Conservation (phyloP, 352 stramenopile species). For the Globisporangium iwayamae region DNA sequence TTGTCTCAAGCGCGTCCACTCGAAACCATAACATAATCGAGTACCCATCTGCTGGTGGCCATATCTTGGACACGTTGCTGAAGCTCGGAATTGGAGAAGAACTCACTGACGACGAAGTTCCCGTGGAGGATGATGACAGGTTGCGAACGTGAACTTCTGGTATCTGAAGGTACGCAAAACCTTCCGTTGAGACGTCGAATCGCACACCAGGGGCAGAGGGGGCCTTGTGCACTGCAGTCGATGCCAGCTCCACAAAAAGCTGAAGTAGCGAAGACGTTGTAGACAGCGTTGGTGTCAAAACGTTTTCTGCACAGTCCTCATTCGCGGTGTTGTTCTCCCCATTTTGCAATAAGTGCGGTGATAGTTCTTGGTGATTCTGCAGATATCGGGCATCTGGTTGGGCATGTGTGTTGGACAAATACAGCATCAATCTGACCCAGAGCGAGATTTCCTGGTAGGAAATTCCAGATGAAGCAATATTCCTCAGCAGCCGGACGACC, state of each 20-base stretch:
- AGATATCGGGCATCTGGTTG: background rate
- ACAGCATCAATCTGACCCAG: slow-evolving; percentile 16
- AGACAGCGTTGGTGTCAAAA: background rate
- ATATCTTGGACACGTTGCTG: slow-evolving; percentile 42
- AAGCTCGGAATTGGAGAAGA: slow-evolving; percentile 29
- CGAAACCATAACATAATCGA: slow-evolving; percentile 65
- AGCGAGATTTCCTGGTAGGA: slow-evolving; percentile 14
- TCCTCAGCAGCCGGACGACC: slow-evolving; percentile 3
- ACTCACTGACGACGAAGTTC: slow-evolving; percentile 13
- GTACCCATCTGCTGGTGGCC: slow-evolving; percentile 64
- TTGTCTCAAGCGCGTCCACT: slow-evolving; percentile 48
- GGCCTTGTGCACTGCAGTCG: background rate
- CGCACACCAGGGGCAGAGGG: slow-evolving; percentile 18
- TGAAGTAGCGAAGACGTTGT: slow-evolving; percentile 4
- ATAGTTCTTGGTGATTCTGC: background rate
- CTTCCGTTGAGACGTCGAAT: slow-evolving; percentile 52
- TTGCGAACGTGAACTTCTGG: slow-evolving; percentile 45
- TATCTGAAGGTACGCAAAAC: slow-evolving; percentile 67
- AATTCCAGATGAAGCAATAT: slow-evolving; percentile 4
- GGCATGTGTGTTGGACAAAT: background rate
- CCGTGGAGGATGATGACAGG: slow-evolving; percentile 1
- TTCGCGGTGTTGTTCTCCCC: background rate
- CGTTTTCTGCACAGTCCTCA: too few relatives aligned
- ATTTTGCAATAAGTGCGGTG: background rate
- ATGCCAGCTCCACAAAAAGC: slow-evolving; percentile 14